These are phyloP conservation scores for Rhizopus arrhizus DNA, from an alignment of 371 early-diverging fungal species.

Conservation along the genomic window DNA sequence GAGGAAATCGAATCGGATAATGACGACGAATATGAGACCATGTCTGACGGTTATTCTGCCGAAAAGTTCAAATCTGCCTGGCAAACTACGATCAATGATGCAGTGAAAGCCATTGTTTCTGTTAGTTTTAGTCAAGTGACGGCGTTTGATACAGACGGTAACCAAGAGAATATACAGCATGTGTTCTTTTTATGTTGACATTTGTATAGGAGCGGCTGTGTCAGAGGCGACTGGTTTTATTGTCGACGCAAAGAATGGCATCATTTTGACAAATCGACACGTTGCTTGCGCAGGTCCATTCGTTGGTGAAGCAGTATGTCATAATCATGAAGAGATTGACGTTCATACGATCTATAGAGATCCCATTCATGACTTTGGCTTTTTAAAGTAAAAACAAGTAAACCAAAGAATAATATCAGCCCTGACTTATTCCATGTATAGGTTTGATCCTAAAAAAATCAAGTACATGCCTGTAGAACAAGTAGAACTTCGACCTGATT, in stretches of 20 bases:
- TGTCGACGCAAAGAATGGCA: slow-evolving; percentile 84
- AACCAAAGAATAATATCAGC: background rate
- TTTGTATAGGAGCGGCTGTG: slow-evolving; percentile 41
- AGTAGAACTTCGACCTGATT: slow-evolving; percentile 78
- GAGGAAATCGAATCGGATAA: background rate
- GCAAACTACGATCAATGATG: slow-evolving; percentile 68
- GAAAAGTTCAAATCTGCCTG: slow-evolving; percentile 31
- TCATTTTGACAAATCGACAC: slow-evolving; percentile 92
- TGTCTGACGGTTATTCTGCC: background rate
- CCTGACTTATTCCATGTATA: slow-evolving; percentile 28
- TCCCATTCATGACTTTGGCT: slow-evolving; percentile 74
- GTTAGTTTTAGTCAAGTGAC: slow-evolving; percentile 75
- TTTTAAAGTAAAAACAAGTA: slow-evolving; percentile 40
- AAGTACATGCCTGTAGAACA: slow-evolving; percentile 81
- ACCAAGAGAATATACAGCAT: slow-evolving; percentile 6
- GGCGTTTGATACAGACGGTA: slow-evolving; percentile 82
- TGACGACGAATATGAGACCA: background rate
- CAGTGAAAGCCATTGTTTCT: slow-evolving; percentile 78
- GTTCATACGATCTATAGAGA: slow-evolving; percentile 85
- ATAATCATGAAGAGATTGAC: slow-evolving; percentile 91
- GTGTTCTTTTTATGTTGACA: background rate
- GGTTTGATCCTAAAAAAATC: slow-evolving; percentile 73
- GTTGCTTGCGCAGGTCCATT: slow-evolving; percentile 92
- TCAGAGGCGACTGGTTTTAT: slow-evolving; percentile 90
- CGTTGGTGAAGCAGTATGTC: slow-evolving; percentile 84